Base-by-base conservation (phyloP, 202 grass and related monocot genomes). In the Zoysia matrella region DNA sequence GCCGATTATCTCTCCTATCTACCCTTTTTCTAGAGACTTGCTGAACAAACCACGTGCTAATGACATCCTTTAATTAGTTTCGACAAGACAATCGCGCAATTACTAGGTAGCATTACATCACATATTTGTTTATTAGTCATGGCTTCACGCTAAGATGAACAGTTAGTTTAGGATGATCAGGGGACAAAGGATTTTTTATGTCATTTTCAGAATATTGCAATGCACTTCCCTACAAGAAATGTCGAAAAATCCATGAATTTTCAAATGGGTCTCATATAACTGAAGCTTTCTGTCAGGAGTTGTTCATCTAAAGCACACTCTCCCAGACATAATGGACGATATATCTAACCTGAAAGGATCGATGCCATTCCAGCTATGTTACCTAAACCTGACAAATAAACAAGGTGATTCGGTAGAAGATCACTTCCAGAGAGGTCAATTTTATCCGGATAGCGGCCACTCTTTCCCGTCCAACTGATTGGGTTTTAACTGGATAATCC, bases 401-500 rank as follows among this genome's bases (percentile, higher is more conserved):
- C 83, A 61, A 48, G 51, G 52, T 36, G 83, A 78, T 83, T 57
- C 11, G 42, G 74, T 79, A 79, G 83, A 70, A 74, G 83, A 89
- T 83, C 79, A 64, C 79, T 42, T 82, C 77, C 62, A 54, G 61
- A 50, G 54, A 79, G 74, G 74, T 86, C 88, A 86, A 86, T 62
- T 86, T 82, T 79, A 89, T 74, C 74, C 8, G 44, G 79, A 86
- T 86, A 86, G 78, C 11, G 14, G 73, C 45, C 30, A 51, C 15
- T 44, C 68, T 68, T 49, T 41, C 52, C 1, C 56, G 55, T 69
- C 53, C 6, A 70, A 71, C 44, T 70, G 67, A 81, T 60, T 16
- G 52, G 45, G 14, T 52, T 16, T 72, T 81, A 68, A 78, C 74
- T 10, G 72, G 52, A 49, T 80, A 39, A 70, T 69, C 12, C 52